phyloP scores from a whole-genome alignment of 176 grass and related monocot genomes.

The Dactylis glomerata region DNA sequence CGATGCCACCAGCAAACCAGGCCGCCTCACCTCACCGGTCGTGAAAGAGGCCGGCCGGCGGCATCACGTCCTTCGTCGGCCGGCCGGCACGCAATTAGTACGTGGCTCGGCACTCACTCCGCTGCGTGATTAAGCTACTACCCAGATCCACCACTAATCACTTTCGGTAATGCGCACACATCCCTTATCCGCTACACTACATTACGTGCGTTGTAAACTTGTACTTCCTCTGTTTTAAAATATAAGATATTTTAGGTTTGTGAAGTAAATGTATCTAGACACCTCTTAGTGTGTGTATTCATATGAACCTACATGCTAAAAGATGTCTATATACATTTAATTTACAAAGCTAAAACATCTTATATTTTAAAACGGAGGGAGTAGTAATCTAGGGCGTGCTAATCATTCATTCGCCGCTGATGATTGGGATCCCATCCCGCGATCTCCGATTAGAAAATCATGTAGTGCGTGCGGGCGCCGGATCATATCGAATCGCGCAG shows the following conservation, averaged over 20 bases:
- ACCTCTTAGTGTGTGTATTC: no score
- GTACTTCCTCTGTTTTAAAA: no score
- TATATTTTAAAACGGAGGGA: no score
- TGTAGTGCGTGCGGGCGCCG: not conserved
- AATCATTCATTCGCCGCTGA: not conserved
- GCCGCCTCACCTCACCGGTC: constrained; percentile 31
- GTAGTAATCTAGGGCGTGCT: constrained; percentile 20
- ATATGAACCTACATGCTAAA: no score
- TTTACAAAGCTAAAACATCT: no score
- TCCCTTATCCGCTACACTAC: constrained; percentile 10
- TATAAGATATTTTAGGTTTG: no score
- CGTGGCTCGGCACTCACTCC: not conserved
- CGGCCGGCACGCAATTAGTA: not conserved
- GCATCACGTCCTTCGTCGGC: not conserved
- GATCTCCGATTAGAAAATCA: constrained; percentile 22
- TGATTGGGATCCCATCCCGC: not conserved
- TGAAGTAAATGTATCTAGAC: no score
- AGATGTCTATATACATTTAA: no score
- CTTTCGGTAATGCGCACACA: not conserved
- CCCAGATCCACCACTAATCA: not conserved
- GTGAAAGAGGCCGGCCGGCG: constrained; percentile 33
- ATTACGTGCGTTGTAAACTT: not conserved
- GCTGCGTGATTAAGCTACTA: not conserved
- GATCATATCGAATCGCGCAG: constrained; percentile 18
- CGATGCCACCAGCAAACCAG: constrained; percentile 33